These are phyloP conservation scores for Jaenimonas drosophilae DNA, from an alignment of 208 protist species.

Conservation along the genomic window DNA sequence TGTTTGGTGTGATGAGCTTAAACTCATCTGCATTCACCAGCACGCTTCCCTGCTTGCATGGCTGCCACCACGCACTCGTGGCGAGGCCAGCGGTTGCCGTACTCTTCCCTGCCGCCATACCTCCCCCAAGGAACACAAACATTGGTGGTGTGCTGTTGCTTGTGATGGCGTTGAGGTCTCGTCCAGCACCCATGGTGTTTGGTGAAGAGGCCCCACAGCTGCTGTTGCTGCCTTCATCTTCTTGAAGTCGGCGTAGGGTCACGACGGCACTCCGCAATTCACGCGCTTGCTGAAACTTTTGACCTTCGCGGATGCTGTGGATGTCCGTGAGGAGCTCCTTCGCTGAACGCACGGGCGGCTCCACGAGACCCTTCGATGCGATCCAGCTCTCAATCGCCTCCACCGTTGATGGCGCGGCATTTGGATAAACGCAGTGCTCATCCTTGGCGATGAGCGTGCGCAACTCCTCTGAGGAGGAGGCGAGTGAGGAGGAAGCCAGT, in stretches of 20 bases:
- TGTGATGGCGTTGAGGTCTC: no score
- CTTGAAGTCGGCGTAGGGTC: constrained; percentile 50
- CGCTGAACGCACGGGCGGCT: constrained; percentile 17
- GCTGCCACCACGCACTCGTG: constrained; percentile 60
- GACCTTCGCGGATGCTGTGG: constrained; percentile 27
- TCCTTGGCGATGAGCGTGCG: no score
- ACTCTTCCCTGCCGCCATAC: constrained; percentile 85
- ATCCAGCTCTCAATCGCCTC: constrained; percentile 52
- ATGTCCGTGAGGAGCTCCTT: constrained; percentile 37
- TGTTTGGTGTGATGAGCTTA: no score
- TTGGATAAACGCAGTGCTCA: no score
- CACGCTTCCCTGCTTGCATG: constrained; percentile 62
- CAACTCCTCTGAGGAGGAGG: no score
- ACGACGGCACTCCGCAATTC: constrained; percentile 50
- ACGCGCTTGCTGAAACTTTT: constrained; percentile 39
- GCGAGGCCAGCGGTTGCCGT: constrained; percentile 66
- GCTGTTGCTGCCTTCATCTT: neutral
- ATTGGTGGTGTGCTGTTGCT: no score
- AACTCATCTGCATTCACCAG: constrained; percentile 82
- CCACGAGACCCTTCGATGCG: constrained; percentile 20
- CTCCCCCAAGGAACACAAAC: constrained; percentile 84
- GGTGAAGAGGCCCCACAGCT: no score
- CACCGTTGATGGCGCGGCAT: no score
- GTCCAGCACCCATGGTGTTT: no score
- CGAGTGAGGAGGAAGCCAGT: no score